These are phyloP conservation scores for Cryphonectria radicalis DNA, from an alignment of 2,329 filamentous ascomycete genomes.

Conservation along the genomic window DNA sequence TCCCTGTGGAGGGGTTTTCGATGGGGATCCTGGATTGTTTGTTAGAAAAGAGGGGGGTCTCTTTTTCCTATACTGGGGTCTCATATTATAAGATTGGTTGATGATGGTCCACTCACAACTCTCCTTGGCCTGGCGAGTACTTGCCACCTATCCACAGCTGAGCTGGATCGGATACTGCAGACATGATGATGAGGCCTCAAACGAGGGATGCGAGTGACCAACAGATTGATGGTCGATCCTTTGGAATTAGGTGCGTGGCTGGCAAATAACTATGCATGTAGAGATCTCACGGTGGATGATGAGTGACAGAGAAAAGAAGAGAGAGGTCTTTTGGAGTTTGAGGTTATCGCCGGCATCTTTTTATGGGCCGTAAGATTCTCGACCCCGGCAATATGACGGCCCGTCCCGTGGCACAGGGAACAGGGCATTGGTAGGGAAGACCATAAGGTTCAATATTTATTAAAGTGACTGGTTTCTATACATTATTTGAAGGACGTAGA, in stretches of 20 bases:
- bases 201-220: background rate
- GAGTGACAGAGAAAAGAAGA: too few relatives aligned
- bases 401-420: background rate
- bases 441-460: background rate
- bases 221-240: background rate
- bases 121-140: conserved; percentile 28
- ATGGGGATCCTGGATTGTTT: conserved; percentile 33
- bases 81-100: too few relatives aligned
- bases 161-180: background rate
- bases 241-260: too few relatives aligned
- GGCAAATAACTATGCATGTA: background rate
- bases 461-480: too few relatives aligned
- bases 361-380: background rate
- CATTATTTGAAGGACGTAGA: background rate
- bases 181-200: background rate
- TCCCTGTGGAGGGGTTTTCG: conserved; percentile 36
- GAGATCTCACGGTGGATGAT: background rate
- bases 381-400: background rate
- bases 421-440: background rate
- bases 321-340: too few relatives aligned
- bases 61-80: background rate
- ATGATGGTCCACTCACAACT: conserved; percentile 29
- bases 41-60: background rate
- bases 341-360: background rate
- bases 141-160: conserved; percentile 32